Evolutionary conservation across 176 grass and related monocot species (phyloP).

Genomic region (Oryza coarctata): DNA sequence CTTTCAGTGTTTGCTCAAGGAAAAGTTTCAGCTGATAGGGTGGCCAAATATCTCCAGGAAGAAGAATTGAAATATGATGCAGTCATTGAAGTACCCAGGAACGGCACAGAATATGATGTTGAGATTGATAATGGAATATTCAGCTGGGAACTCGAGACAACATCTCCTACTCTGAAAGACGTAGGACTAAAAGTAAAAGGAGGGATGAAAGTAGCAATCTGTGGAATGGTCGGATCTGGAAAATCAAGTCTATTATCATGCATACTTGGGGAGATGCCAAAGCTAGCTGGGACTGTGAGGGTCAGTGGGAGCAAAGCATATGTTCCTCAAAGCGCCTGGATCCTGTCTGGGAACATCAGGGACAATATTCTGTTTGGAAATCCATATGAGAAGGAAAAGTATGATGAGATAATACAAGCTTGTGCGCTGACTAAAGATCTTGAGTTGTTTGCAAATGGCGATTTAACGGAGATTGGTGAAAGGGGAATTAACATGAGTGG

Average conservation of each 20-base stretch:
- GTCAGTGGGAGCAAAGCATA: slow-evolving; percentile 86
- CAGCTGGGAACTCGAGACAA: slow-evolving; percentile 69
- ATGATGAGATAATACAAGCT: slow-evolving; percentile 76
- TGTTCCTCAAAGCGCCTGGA: slow-evolving; percentile 96
- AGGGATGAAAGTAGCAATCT: slow-evolving; percentile 98
- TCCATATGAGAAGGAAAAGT: slow-evolving; percentile 64
- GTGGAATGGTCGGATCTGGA: slow-evolving; percentile 89
- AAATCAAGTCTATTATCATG: slow-evolving; percentile 93
- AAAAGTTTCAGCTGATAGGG: slow-evolving; percentile 94
- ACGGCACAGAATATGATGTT: slow-evolving; percentile 52
- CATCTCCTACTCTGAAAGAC: slow-evolving; percentile 63
- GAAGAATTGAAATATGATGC: slow-evolving; percentile 73
- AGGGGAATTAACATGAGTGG: slow-evolving; percentile 99
- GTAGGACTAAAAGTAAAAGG: slow-evolving; percentile 72
- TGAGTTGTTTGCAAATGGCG: slow-evolving; percentile 88
- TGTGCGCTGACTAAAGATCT: slow-evolving; percentile 82
- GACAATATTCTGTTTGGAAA: slow-evolving; percentile 98
- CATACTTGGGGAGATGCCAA: slow-evolving; percentile 97
- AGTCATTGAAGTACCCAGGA: slow-evolving; percentile 61
- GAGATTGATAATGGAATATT: slow-evolving; percentile 80
- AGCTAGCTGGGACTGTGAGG: slow-evolving; percentile 62
- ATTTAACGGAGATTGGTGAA: slow-evolving; percentile 98
- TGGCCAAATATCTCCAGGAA: slow-evolving; percentile 85
- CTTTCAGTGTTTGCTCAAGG: slow-evolving; percentile 90
- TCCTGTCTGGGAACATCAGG: slow-evolving; percentile 90